A percentile compares a stretch with the other conserved stretches of the same genome.
Conservation (phyloP, 208 protist genomes). For the Trypanosoma melophagium region DNA sequence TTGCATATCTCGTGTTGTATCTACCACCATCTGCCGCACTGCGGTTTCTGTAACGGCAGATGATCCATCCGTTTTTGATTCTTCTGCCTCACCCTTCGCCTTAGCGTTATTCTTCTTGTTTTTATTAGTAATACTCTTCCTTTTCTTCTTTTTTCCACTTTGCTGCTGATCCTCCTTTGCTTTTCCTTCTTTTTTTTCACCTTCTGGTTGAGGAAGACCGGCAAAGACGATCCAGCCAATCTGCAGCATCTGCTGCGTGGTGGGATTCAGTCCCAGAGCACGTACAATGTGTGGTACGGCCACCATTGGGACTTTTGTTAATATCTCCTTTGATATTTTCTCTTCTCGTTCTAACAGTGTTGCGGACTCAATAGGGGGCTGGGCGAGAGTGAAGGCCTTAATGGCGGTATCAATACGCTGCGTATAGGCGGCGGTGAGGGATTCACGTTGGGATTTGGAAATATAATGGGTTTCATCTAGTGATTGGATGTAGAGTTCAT, state of each 20-base stretch:
- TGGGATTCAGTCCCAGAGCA: slow-evolving; percentile 46
- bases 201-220: not conserved
- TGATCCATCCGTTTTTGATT: no score
- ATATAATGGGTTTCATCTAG: slow-evolving; percentile 54
- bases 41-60: no score
- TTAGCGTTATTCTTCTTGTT: no score
- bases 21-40: no score
- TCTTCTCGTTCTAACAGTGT: not conserved
- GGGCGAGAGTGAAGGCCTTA: slow-evolving; percentile 23
- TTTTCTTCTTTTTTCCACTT: not conserved
- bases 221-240: slow-evolving; percentile 13
- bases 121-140: not conserved
- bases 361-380: slow-evolving; percentile 1
- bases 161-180: not conserved
- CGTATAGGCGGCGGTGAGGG: slow-evolving; percentile 4
- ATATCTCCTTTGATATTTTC: slow-evolving; percentile 17
- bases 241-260: slow-evolving; percentile 41
- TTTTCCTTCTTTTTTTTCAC: not conserved
- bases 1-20: no score
- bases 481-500: slow-evolving; percentile 38
- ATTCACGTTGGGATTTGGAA: slow-evolving; percentile 27
- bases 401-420: slow-evolving; percentile 24
- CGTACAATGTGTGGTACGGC: slow-evolving; percentile 44
- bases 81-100: no score
- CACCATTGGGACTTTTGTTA: slow-evolving; percentile 9